Base-by-base conservation (phyloP, 108 stramenopile genomes). In the Cyclotella sp. region DNA sequence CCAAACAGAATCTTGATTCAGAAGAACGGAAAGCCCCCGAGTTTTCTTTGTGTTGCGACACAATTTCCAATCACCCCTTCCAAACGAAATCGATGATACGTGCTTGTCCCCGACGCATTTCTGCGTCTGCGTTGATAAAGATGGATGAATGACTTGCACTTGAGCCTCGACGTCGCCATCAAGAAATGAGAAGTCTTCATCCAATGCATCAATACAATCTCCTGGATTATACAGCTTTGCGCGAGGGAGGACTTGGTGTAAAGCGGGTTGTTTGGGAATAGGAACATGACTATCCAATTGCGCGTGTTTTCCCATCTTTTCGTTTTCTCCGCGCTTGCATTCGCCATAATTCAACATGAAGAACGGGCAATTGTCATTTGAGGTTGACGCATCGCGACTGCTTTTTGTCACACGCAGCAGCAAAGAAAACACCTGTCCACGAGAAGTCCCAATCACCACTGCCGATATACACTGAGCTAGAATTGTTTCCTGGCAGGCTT, bases 1-100 rank as follows among this genome's bases (percentile, higher is more conserved):
- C 91, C 89, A 95, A 19, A 95, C 72, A 61, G 75, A 24, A 14
- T 87, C 83, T 41, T 53, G 74, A 52, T 63, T 65, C 40, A 76
- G 5, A 14, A 54, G 10, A 11, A 69, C 49, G 34, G 0, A 19
- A 27, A n/a, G 34, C 40, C 63, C 65, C n/a, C 54, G 21, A 9
- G 1, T 57, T 18, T 54, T 51, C 12, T n/a, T 62, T 29, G 61
- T 34, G 10, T 34, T 68, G 19, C 7, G 39, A 30, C 27, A 58
- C 24, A 59, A 61, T 55, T 62, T 76, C 42, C 27, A 70, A 26
- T 63, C 15, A 46, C 65, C 79, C 52, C 61, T 72, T 39, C 43
- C 30, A 64, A 74, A 81, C 5, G 68, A 29, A 45, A 81, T 49
- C 7, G 81, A 72, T 70, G 57, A 42, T 41, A 81, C 67, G 9